These are phyloP conservation scores for Plasmodium gallinaceum DNA, from an alignment of 169 alveolate genomes.

Conservation along the genomic window DNA sequence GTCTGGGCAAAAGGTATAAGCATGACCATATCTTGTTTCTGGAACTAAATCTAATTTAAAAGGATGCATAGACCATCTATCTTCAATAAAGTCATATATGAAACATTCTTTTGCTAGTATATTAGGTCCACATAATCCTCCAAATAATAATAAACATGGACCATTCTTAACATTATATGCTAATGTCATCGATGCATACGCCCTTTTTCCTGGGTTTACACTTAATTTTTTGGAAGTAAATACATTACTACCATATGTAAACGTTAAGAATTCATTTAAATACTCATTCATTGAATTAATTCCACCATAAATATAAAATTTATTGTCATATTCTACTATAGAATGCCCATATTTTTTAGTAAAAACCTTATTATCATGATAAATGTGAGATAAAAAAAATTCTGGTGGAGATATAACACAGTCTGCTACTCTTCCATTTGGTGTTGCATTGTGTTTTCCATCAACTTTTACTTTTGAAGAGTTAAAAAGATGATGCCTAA, in stretches of 20 bases:
- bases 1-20: slow-evolving; percentile 68
- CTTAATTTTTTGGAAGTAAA: slow-evolving; percentile 63
- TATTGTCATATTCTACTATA: slow-evolving; percentile 74
- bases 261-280: slow-evolving; percentile 54
- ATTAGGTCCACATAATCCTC: slow-evolving; percentile 77
- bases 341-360: slow-evolving; percentile 72
- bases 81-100: slow-evolving; percentile 61
- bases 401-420: slow-evolving; percentile 78
- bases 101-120: slow-evolving; percentile 65
- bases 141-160: slow-evolving; percentile 66
- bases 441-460: slow-evolving; percentile 17
- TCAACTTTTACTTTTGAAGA: slow-evolving; percentile 39
- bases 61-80: slow-evolving; percentile 45
- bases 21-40: slow-evolving; percentile 73
- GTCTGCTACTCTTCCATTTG: slow-evolving; percentile 72
- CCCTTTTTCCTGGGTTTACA: slow-evolving; percentile 74
- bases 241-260: slow-evolving; percentile 65
- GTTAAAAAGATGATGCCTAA: slow-evolving; percentile 9
- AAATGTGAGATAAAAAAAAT: slow-evolving; percentile 75
- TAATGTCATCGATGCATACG: slow-evolving; percentile 73
- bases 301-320: slow-evolving; percentile 76
- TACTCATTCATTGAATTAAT: slow-evolving; percentile 61
- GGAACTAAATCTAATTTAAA: slow-evolving; percentile 60
- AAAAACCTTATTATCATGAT: slow-evolving; percentile 77
- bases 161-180: slow-evolving; percentile 21